These are phyloP conservation scores for Hyaloscypha finlandica DNA, from an alignment of 495 filamentous ascomycete species.

Conservation along the genomic window DNA sequence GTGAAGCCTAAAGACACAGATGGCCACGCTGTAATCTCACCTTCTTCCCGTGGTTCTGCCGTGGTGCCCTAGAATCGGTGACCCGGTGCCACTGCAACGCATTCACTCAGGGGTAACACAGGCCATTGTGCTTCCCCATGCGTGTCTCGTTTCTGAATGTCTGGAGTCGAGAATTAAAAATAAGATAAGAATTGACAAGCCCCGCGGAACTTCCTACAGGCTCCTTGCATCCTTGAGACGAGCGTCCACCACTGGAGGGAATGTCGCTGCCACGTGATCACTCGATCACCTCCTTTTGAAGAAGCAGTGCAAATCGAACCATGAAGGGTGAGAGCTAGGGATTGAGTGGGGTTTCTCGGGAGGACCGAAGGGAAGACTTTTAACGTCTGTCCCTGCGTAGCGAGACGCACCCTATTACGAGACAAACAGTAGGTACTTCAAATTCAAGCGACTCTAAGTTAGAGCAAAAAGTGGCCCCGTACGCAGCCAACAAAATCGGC, in stretches of 20 bases:
- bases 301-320: background rate
- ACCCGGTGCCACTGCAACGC: background rate
- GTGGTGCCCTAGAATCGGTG: background rate
- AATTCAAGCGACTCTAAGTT: too few species aligned
- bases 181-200: conserved; percentile 7
- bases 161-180: conserved; percentile 13
- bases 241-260: background rate
- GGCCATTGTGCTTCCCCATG: conserved; percentile 4
- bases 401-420: too few species aligned
- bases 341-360: background rate
- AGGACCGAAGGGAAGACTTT: background rate
- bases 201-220: conserved; percentile 3
- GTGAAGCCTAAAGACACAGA: background rate
- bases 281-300: background rate
- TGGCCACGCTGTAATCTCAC: background rate
- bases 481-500: too few species aligned
- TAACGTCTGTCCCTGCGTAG: background rate
- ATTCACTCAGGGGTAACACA: conserved; percentile 16
- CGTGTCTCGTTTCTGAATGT: conserved; percentile 3
- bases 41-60: background rate
- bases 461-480: too few species aligned
- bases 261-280: background rate
- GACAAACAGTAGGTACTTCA: too few species aligned
- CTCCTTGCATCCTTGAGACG: background rate
- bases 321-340: background rate